Percentiles rank a stretch among this genome's conserved stretches.
Conservation (phyloP, 2,329 filamentous ascomycete genomes). For the Neofusicoccum laricinum region DNA sequence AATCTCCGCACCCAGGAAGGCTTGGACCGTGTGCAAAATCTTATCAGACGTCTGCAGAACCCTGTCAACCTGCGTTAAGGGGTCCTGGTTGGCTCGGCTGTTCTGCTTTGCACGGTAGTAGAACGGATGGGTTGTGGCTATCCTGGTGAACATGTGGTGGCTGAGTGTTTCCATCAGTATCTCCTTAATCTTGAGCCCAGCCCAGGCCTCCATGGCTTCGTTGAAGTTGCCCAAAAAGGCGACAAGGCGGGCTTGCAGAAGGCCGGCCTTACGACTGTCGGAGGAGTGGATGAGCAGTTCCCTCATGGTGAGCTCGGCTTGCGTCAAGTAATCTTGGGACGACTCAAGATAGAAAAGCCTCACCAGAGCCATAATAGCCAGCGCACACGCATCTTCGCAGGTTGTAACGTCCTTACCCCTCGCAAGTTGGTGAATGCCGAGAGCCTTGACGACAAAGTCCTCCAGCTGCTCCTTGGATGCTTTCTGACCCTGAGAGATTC, state of each 20-base stretch:
- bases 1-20: conserved; percentile 11
- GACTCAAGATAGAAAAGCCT: conserved; percentile 8
- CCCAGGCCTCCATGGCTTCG: neutral
- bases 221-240: conserved; percentile 4
- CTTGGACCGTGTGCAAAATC: neutral
- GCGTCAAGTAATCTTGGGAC: neutral
- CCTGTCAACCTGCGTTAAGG: neutral
- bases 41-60: neutral
- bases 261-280: conserved; percentile 13
- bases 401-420: neutral
- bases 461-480: conserved; percentile 8
- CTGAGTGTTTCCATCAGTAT: conserved; percentile 14
- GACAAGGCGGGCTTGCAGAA: conserved; percentile 2
- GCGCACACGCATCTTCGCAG: conserved; percentile 4
- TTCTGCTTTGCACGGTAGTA: neutral
- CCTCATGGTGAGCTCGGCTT: conserved; percentile 2
- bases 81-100: neutral
- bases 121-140: conserved; percentile 6
- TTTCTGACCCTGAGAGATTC: neutral
- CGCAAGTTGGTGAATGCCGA: neutral
- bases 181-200: conserved; percentile 5
- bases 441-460: neutral
- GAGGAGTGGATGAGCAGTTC: neutral
- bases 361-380: conserved; percentile 10
- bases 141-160: conserved; percentile 14